These are phyloP conservation scores for Periglandula ipomoeae DNA, from an alignment of 2,329 filamentous ascomycete genomes.

Conservation along the genomic window DNA sequence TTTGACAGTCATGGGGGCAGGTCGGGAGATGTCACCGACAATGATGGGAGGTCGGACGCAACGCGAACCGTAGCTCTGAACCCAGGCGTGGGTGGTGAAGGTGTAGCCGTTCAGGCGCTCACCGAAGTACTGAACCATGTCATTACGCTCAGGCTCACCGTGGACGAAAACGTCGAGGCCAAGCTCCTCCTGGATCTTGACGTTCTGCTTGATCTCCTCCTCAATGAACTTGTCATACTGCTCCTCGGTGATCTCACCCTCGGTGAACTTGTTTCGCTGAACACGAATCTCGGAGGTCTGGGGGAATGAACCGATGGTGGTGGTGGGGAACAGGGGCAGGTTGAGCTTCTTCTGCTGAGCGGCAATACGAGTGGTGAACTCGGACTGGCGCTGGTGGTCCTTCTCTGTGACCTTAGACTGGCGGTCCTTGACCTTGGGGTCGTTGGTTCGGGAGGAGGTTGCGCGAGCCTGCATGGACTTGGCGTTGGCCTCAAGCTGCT, in stretches of 20 bases:
- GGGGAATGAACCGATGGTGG: constrained; percentile 98
- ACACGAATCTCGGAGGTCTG: constrained; percentile 98
- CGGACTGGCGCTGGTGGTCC: constrained; percentile 87
- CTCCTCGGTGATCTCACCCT: constrained; percentile 85
- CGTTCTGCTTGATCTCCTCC: constrained; percentile 91
- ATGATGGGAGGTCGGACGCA: constrained; percentile 98
- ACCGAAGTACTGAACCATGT: constrained; percentile 99
- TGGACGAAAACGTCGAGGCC: constrained; percentile 95
- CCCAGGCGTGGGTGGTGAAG: constrained; percentile 99
- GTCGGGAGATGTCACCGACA: constrained; percentile 96
- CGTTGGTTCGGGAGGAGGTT: constrained; percentile 90
- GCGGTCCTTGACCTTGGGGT: constrained; percentile 93
- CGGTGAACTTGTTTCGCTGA: constrained; percentile 96
- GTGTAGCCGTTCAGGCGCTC: constrained; percentile 94
- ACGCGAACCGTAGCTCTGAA: constrained; percentile 95
- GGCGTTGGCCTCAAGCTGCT: constrained; percentile 92
- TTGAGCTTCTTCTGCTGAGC: constrained; percentile 88
- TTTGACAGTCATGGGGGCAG: constrained; percentile 98
- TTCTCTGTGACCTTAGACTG: constrained; percentile 76
- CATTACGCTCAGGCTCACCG: constrained; percentile 98
- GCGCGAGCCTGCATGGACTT: constrained; percentile 88
- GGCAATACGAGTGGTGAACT: constrained; percentile 75
- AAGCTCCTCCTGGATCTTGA: constrained; percentile 97
- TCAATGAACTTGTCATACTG: constrained; percentile 99
- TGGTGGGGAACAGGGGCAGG: constrained; percentile 95